Evolutionary conservation across 768 basidiomycete species (phyloP).

Genomic region (Lentinula sp.): DNA sequence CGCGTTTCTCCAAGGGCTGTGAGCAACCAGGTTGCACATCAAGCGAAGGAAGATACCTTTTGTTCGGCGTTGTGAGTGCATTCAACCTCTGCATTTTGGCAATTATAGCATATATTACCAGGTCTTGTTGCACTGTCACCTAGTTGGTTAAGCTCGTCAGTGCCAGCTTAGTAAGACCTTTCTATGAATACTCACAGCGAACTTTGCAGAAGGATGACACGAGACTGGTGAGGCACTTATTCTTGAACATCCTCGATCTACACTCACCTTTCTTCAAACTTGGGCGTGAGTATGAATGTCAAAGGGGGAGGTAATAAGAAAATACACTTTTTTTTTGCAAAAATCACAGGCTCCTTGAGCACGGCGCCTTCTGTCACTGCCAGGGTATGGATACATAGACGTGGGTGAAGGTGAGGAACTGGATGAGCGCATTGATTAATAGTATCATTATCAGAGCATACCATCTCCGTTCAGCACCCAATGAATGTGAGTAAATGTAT

Average conservation of each 20-base stretch:
- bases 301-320: too few relatives aligned
- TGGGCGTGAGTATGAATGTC: too few relatives aligned
- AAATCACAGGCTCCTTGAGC: slow-evolving; percentile 1
- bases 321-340: neutral
- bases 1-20: neutral
- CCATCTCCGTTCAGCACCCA: neutral
- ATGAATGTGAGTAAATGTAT: neutral
- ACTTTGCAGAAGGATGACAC: neutral
- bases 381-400: neutral
- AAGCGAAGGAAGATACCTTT: neutral
- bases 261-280: neutral
- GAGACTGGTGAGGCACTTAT: neutral
- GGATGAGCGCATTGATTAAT: neutral
- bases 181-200: neutral
- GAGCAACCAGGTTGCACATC: neutral
- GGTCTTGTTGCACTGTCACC: slow-evolving; percentile 1
- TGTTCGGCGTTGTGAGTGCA: slow-evolving; percentile 2
- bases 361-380: neutral
- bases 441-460: neutral
- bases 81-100: neutral
- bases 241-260: neutral
- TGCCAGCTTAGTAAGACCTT: too few relatives aligned
- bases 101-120: neutral
- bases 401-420: neutral
- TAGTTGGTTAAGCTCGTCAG: neutral